Evolutionary conservation across 2,329 filamentous ascomycete species (phyloP).

Genomic region (Eurotiales sp.): DNA sequence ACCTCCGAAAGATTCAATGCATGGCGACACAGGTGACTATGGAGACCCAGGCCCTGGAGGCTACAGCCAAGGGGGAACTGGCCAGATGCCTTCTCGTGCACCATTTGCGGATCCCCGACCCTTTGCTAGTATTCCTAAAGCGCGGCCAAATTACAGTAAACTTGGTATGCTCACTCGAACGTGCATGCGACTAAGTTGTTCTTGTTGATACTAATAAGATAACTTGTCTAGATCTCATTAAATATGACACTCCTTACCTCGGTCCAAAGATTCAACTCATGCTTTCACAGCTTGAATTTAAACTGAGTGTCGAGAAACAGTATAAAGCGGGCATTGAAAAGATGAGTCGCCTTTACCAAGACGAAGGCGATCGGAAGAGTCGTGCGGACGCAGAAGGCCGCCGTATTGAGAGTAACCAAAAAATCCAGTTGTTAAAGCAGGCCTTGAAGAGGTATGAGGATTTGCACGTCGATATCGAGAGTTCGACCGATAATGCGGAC

Average conservation of each 20-base stretch:
- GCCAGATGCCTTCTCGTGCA: slow-evolving; percentile 75
- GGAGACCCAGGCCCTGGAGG: slow-evolving; percentile 51
- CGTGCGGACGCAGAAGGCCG: slow-evolving; percentile 86
- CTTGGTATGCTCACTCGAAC: slow-evolving; percentile 62
- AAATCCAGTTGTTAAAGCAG: slow-evolving; percentile 93
- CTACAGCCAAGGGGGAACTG: slow-evolving; percentile 60
- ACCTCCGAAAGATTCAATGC: slow-evolving; percentile 67
- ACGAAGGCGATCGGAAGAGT: slow-evolving; percentile 96
- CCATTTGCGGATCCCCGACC: slow-evolving; percentile 74
- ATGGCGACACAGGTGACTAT: slow-evolving; percentile 60
- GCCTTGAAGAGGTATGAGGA: slow-evolving; percentile 96
- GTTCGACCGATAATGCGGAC: slow-evolving; percentile 67
- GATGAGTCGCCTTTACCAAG: slow-evolving; percentile 96
- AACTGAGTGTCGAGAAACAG: slow-evolving; percentile 96
- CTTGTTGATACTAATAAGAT: slow-evolving; percentile 6
- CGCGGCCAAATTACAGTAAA: slow-evolving; percentile 89
- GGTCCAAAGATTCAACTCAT: slow-evolving; percentile 98
- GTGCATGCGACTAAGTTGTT: background rate
- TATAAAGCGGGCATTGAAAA: slow-evolving; percentile 99
- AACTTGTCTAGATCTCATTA: slow-evolving; percentile 75
- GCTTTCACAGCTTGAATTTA: slow-evolving; percentile 98
- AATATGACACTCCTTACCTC: slow-evolving; percentile 93
- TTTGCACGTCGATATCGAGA: slow-evolving; percentile 87
- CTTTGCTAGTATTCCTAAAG: slow-evolving; percentile 64
- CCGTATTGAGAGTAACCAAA: slow-evolving; percentile 92